phyloP scores from a whole-genome alignment of 495 filamentous ascomycete species.

The Trypethelium eluteriae region DNA sequence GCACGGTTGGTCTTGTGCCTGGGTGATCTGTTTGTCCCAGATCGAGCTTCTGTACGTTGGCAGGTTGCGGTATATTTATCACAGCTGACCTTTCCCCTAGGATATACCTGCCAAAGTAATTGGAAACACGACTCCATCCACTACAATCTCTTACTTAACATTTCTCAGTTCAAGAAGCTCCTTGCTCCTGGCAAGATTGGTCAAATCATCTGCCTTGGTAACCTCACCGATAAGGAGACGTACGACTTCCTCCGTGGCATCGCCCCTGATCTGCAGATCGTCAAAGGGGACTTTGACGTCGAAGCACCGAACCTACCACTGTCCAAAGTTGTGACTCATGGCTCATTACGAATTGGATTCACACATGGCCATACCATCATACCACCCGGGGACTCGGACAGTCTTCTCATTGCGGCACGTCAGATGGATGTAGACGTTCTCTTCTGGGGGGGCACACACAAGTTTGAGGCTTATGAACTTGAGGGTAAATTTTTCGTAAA shows the following conservation, averaged over 20 bases:
- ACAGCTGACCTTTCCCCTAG: constrained; percentile 35
- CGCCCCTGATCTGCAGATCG: constrained; percentile 89
- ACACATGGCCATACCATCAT: constrained; percentile 95
- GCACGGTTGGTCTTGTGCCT: constrained; percentile 83
- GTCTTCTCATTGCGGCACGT: constrained; percentile 83
- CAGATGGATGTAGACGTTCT: constrained; percentile 96
- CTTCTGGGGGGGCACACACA: constrained; percentile 94
- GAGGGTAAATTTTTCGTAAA: constrained; percentile 99
- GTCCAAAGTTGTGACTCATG: constrained; percentile 90
- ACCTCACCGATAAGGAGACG: constrained; percentile 88
- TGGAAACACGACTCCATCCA: background rate
- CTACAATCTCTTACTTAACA: constrained; percentile 11
- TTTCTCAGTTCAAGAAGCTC: constrained; percentile 89
- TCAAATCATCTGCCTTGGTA: constrained; percentile 94
- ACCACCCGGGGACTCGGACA: constrained; percentile 81
- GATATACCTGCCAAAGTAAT: constrained; percentile 86
- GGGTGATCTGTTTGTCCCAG: constrained; percentile 96
- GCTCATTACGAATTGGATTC: constrained; percentile 87
- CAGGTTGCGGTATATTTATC: background rate
- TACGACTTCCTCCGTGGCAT: constrained; percentile 91
- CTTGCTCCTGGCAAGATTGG: constrained; percentile 95
- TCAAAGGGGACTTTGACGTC: constrained; percentile 88
- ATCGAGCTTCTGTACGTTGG: constrained; percentile 68
- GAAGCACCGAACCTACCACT: constrained; percentile 85
- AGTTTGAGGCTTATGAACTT: constrained; percentile 96